Evolutionary conservation across 2,329 filamentous ascomycete species (phyloP).

Genomic region (Waltergamsia citrina): DNA sequence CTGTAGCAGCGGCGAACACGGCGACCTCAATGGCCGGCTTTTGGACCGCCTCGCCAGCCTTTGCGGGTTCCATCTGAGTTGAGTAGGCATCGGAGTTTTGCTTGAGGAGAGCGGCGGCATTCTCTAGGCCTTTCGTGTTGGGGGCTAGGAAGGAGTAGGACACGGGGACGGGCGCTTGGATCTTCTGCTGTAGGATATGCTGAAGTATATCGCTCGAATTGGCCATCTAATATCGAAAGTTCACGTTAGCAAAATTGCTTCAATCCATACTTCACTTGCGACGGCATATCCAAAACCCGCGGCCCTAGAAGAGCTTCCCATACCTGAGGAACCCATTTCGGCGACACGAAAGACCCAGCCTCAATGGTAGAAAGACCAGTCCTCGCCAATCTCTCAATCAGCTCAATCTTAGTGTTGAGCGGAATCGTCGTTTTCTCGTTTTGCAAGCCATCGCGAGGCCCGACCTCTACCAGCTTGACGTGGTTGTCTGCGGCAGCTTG

Average conservation of each 20-base stretch:
- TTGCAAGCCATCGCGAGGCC: slow-evolving; percentile 77
- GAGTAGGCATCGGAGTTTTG: slow-evolving; percentile 38
- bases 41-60: slow-evolving; percentile 23
- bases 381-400: slow-evolving; percentile 59
- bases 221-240: slow-evolving; percentile 52
- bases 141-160: slow-evolving; percentile 76
- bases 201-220: slow-evolving; percentile 67
- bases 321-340: slow-evolving; percentile 79
- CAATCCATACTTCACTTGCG: neutral
- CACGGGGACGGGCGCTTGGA: slow-evolving; percentile 44
- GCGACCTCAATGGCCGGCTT: slow-evolving; percentile 58
- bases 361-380: slow-evolving; percentile 69
- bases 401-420: slow-evolving; percentile 63
- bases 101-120: slow-evolving; percentile 46
- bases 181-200: slow-evolving; percentile 51
- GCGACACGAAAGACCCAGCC: slow-evolving; percentile 72
- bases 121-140: slow-evolving; percentile 63
- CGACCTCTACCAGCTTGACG: slow-evolving; percentile 70
- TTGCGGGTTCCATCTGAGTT: slow-evolving; percentile 36
- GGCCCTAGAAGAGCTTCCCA: slow-evolving; percentile 4
- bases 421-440: slow-evolving; percentile 70
- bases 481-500: slow-evolving; percentile 25
- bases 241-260: slow-evolving; percentile 7
- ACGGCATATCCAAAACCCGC: neutral
- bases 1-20: slow-evolving; percentile 75